Evolutionary conservation across 2,329 filamentous ascomycete genomes (phyloP), one percentile per base, ranked within the genome.

Genomic region (Clarireedia monteithiana): DNA sequence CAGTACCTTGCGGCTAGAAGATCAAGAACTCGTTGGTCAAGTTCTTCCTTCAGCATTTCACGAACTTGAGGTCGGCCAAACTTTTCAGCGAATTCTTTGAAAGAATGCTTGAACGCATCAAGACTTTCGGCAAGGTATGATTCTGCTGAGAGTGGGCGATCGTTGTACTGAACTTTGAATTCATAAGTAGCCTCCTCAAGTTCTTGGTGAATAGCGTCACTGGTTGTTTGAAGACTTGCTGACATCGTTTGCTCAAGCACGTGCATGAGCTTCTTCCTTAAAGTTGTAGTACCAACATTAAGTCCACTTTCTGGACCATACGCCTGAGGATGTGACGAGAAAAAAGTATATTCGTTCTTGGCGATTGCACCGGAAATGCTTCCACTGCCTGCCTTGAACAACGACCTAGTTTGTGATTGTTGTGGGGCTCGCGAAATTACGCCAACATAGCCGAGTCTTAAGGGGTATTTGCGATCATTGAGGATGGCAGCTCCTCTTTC

Each of bases 81-180:
- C 30, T 82, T 80, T 62, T 95, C 90, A 0, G 90, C 85, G 67
- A 97, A 96, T 63, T 88, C 86, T 69, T 96, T 96, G 75, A 99
- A 99, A 0, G 90, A 89, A 71, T 97, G 95, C 73, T 99, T 99
- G 79, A 99, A 97, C 20, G 86, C 85, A 70, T 99, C 94, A 3
- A 99, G 76, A 63, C 89, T 95, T 71, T 97, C 94, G 2, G 94
- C 94, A 40, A 99, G 81, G 69, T 99, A 99, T 4, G 92, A 96
- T 69, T 99, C 94, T 2, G 94, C 94, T 50, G 90, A 96, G 38
- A 99, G 77, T 1, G 92, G 90, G 6, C 94, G 85, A 69, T 99
- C 94, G 67, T 99, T 99, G 74, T 99, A 99, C 71, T 99, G 95
- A 5, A 99, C 94, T 71, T 99, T 99, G 78, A 96, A 99, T 72